phyloP scores from a whole-genome alignment of 495 filamentous ascomycete genomes.

The Penicillium samsonianum region DNA sequence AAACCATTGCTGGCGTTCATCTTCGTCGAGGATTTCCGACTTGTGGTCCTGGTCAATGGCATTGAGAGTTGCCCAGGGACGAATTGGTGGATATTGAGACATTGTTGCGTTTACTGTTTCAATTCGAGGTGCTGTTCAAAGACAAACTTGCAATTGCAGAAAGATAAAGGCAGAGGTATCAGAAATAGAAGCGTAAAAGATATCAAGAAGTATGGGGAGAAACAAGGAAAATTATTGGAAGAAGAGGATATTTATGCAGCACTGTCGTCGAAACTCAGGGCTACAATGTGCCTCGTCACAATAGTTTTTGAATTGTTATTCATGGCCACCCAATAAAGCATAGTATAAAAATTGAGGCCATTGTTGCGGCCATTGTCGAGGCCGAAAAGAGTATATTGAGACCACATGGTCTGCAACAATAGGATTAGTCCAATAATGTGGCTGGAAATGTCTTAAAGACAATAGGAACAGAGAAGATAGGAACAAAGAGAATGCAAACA shows the following conservation, averaged over 20 bases:
- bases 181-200: not conserved
- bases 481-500: not conserved
- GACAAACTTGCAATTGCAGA: not conserved
- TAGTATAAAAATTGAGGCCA: not conserved
- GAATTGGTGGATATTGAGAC: not conserved
- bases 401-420: not conserved
- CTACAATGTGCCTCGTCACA: not conserved
- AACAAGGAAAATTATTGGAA: not conserved
- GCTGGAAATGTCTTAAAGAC: not conserved
- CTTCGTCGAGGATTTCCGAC: not conserved
- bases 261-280: not conserved
- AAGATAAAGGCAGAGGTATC: not conserved
- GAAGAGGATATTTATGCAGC: not conserved
- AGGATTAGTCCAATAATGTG: not conserved
- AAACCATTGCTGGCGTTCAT: not conserved
- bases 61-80: not conserved
- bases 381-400: not conserved
- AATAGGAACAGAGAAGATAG: not conserved
- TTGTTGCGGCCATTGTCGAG: no score
- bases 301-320: not conserved
- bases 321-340: not conserved
- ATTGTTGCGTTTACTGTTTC: not conserved
- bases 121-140: not conserved
- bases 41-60: not conserved
- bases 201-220: not conserved